Evolutionary conservation across 306 rosid genomes (phyloP).

Genomic region (Luffa acutangula): DNA sequence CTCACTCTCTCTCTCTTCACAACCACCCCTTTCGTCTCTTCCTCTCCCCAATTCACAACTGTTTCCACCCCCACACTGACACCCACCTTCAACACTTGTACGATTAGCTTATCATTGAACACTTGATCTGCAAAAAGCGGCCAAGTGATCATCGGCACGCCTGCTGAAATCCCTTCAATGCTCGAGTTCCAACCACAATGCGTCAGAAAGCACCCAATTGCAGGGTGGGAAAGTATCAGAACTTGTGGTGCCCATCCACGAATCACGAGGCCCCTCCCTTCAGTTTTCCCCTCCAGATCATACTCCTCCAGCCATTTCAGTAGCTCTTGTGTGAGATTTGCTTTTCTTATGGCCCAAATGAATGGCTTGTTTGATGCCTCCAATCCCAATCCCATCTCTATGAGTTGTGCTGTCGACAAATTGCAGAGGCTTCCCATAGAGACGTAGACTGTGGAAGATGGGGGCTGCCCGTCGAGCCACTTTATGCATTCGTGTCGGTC

Average conservation of each 20-base stretch:
- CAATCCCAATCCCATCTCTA: constrained; percentile 25
- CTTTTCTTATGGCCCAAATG: constrained; percentile 16
- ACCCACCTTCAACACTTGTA: constrained; percentile 24
- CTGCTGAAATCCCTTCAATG: constrained; percentile 35
- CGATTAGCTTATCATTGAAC: constrained; percentile 31
- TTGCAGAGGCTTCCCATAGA: constrained; percentile 33
- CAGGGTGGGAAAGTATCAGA: constrained; percentile 16
- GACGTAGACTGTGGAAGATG: constrained; percentile 30
- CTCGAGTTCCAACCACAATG: constrained; percentile 76
- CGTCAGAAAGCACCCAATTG: constrained; percentile 48
- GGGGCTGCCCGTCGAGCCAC: constrained; percentile 35
- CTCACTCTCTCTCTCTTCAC: constrained; percentile 30
- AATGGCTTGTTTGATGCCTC: constrained; percentile 26
- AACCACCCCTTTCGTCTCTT: constrained; percentile 27
- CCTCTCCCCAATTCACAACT: constrained; percentile 21
- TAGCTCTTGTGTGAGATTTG: constrained; percentile 7
- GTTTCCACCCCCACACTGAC: constrained; percentile 31
- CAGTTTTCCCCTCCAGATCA: constrained; percentile 2
- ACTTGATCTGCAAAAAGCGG: constrained; percentile 48
- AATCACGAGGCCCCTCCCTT: constrained; percentile 13
- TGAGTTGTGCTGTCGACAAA: neutral
- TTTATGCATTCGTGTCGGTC: constrained; percentile 14
- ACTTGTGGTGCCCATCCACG: constrained; percentile 26
- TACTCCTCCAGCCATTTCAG: constrained; percentile 10
- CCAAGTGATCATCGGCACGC: constrained; percentile 54